phyloP scores from a whole-genome alignment of 176 grass and related monocot genomes.

The Dendrocalamus sinicus region DNA sequence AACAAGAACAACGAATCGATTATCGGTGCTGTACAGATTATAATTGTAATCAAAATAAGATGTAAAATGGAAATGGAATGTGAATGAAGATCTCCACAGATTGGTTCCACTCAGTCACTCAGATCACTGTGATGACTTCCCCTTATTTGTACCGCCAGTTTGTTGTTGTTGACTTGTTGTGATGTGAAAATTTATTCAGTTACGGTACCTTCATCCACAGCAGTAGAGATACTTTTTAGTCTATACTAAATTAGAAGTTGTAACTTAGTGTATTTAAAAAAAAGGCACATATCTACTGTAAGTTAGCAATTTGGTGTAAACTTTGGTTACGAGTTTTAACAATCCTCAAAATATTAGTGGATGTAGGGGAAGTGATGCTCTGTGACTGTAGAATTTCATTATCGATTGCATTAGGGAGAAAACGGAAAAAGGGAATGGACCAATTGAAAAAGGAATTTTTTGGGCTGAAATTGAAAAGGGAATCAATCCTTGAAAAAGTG shows the following conservation, averaged over 20 bases:
- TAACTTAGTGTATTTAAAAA: neutral
- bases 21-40: slow-evolving; percentile 8
- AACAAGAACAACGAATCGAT: neutral
- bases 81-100: neutral
- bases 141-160: neutral
- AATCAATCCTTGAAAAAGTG: too few relatives aligned
- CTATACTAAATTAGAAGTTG: neutral
- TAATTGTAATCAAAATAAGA: neutral
- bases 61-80: neutral
- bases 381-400: neutral
- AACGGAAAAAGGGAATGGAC: neutral
- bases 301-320: neutral
- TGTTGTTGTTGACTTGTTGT: neutral
- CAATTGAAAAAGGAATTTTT: too few relatives aligned
- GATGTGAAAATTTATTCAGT: too few relatives aligned
- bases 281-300: neutral
- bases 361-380: neutral
- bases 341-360: neutral
- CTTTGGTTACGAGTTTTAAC: neutral
- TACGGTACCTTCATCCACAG: neutral
- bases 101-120: neutral
- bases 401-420: neutral
- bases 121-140: neutral
- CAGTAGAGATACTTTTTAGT: neutral
- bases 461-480: too few relatives aligned